Base-by-base conservation (phyloP, 441 rosid species). In the Mallotus repandus region DNA sequence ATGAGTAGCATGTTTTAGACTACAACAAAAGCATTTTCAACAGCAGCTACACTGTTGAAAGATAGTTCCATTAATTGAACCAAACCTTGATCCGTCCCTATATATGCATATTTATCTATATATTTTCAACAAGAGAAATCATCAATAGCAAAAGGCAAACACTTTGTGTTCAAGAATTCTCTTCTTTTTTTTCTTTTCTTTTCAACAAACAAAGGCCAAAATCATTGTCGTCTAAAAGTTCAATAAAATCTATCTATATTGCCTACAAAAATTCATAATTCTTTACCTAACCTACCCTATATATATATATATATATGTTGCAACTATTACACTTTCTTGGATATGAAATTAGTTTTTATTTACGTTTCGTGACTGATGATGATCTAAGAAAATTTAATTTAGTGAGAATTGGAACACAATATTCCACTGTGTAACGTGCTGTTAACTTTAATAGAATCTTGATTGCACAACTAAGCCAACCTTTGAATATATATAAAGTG, bases 141-240 rank as follows among this genome's bases (percentile, higher is more conserved):
- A 38, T 45, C 12, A 48, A 77, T 58, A 18, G 45, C 65, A 63
- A 74, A 74, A 78, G 79, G 38, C 29, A 58, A 19, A 13, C 45
- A 69, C 18, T 49, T 71, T 57, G 64, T 63, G 15, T 45, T 45
- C 49, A 45, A 45, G 49, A 45, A 45, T 32, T 61, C 21, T 13
- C 18, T 25, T 59, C 14, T 4, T 11, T 18, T n/a, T 18, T n/a
- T 10, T 12, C 13, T 16, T 12, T 55, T 38, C 41, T 22, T 22
- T 32, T 16, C 4, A n/a, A 10, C 60, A 56, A 21, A 56, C 71
- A 13, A 38, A n/a, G 1, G 63, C 75, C 70, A 57, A 65, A 74
- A 81, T 78, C 75, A 76, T 78, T 84, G 82, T 80, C 82, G 71
- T 72, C 85, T 49, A 82, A 84, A 84, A 80, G 77, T 68, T 29